Percentiles rank a stretch among this genome's conserved stretches.
phyloP scores from a whole-genome alignment of 2,329 filamentous ascomycete species.

The Ophiostoma tasmaniense region DNA sequence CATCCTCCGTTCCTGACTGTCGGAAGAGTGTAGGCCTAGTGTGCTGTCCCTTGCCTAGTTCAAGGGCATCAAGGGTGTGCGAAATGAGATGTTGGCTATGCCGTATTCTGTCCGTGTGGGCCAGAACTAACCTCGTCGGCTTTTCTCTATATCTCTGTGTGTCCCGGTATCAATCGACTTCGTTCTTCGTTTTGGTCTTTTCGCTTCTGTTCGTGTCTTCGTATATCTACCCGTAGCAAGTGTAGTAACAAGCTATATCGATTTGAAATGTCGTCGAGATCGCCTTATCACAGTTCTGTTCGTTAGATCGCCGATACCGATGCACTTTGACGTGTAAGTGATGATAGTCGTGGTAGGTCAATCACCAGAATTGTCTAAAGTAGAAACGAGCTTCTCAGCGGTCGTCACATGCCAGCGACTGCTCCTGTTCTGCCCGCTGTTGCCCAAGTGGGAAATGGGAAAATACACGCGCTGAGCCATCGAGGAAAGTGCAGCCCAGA shows the following conservation, averaged over 20 bases:
- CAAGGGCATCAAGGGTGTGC: not conserved
- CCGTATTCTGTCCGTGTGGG: not conserved
- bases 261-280: not conserved
- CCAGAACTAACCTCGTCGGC: not conserved
- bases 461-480: not conserved
- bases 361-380: not conserved
- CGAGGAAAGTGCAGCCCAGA: not conserved
- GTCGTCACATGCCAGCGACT: not conserved
- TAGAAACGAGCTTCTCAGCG: not conserved
- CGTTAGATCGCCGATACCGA: not conserved
- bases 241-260: not conserved
- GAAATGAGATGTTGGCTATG: not conserved
- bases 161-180: not conserved
- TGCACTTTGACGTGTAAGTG: not conserved
- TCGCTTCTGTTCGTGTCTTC: not conserved
- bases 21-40: not conserved
- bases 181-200: not conserved
- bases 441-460: not conserved
- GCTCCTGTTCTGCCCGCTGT: not conserved
- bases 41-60: not conserved
- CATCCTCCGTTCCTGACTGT: not conserved
- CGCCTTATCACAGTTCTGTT: not conserved
- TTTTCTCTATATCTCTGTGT: not conserved
- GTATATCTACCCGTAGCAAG: not conserved
- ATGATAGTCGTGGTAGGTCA: not conserved